phyloP scores from a whole-genome alignment of 1,284 basidiomycete genomes.

The Rhodotorula sp. region DNA sequence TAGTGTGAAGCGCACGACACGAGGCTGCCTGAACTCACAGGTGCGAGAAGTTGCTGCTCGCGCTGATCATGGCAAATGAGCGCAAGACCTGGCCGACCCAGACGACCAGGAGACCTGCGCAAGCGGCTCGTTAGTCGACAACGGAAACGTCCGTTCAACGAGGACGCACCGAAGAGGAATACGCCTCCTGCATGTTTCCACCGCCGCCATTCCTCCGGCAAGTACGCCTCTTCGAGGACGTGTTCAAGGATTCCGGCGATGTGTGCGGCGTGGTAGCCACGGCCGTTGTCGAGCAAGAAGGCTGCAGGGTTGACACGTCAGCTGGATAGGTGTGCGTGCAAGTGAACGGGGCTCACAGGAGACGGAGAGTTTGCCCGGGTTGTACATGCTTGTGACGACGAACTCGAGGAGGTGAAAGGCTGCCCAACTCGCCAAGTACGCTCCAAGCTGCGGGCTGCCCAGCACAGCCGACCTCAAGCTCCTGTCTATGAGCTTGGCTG shows the following conservation, averaged over 20 bases:
- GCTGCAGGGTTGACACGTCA: conserved; percentile 52
- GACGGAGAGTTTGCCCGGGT: conserved; percentile 83
- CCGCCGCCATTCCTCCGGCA: conserved; percentile 28
- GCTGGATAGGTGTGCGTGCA: neutral
- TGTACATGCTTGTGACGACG: conserved; percentile 92
- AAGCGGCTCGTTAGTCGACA: neutral
- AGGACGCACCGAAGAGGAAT: conserved; percentile 36
- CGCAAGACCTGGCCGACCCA: conserved; percentile 73
- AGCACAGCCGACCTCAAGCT: conserved; percentile 15
- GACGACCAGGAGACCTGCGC: conserved; percentile 63
- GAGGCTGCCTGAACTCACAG: conserved; percentile 43
- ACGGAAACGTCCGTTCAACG: neutral
- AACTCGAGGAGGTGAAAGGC: conserved; percentile 93
- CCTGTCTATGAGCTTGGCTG: neutral
- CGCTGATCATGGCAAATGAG: conserved; percentile 92
- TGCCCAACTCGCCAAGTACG: conserved; percentile 76
- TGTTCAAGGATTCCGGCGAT: conserved; percentile 76
- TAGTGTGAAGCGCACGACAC: rapidly evolving
- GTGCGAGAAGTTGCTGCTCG: conserved; percentile 90
- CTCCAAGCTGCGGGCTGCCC: conserved; percentile 69
- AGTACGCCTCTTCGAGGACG: conserved; percentile 55
- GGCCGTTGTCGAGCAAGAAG: conserved; percentile 89
- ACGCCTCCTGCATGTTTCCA: conserved; percentile 38
- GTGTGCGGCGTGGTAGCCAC: conserved; percentile 82
- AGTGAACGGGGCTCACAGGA: conserved; percentile 67